These are phyloP conservation scores for Phytopythium ostracodes DNA, from an alignment of 352 stramenopile species.

Conservation along the genomic window DNA sequence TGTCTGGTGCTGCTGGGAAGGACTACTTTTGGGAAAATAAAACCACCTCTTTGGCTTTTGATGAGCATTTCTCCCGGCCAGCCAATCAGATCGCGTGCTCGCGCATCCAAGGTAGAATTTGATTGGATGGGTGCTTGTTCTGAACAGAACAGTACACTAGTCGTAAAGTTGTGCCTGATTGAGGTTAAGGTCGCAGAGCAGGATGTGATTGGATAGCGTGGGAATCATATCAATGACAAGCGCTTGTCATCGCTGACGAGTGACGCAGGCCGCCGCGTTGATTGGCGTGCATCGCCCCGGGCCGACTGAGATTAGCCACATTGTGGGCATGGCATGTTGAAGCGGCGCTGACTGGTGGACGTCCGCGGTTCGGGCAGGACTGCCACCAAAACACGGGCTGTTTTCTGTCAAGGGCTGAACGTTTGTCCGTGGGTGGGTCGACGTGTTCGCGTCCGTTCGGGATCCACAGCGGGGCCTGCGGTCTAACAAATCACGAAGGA, in stretches of 20 bases:
- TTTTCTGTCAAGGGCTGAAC: not conserved
- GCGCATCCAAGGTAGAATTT: not conserved
- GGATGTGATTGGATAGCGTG: not conserved
- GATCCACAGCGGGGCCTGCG: too few species aligned
- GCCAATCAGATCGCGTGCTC: not conserved
- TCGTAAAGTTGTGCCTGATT: conserved; percentile 3
- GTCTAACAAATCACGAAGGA: too few species aligned
- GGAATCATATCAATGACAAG: not conserved
- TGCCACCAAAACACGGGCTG: not conserved
- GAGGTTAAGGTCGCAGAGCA: not conserved
- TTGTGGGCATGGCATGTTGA: not conserved
- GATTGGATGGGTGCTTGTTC: not conserved
- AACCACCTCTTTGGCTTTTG: not conserved
- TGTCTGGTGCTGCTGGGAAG: not conserved
- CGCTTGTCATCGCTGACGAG: not conserved
- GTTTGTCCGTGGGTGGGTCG: too few species aligned
- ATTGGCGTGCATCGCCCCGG: not conserved
- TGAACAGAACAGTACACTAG: not conserved
- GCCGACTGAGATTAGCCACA: conserved; percentile 8
- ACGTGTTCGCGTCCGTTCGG: too few species aligned
- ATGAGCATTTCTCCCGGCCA: not conserved
- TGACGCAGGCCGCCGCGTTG: not conserved
- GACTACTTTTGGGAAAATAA: not conserved
- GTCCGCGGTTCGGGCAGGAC: too few species aligned
- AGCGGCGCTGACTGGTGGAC: not conserved